A percentile compares a stretch with the other conserved stretches of the same genome.
These are phyloP conservation scores for Xylaria multiplex DNA, from an alignment of 2,329 filamentous ascomycete species.

Conservation along the genomic window DNA sequence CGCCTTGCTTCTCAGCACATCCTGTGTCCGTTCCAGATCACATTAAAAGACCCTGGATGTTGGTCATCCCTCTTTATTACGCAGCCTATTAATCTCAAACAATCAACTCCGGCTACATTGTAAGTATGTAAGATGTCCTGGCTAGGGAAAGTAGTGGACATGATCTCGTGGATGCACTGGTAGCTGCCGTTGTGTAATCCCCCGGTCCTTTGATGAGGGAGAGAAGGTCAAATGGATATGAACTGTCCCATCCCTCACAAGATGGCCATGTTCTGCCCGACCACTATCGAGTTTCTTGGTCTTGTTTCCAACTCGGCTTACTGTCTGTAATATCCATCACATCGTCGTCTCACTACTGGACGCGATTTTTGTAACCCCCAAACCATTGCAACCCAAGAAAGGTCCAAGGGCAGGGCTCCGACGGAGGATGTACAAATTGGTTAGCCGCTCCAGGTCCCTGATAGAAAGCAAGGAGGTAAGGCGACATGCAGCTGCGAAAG, in stretches of 20 bases:
- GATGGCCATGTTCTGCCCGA: neutral
- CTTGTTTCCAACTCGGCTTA: slow-evolving; percentile 14
- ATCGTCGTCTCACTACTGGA: slow-evolving; percentile 32
- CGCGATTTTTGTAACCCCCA: slow-evolving; percentile 12
- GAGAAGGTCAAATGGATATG: slow-evolving; percentile 23
- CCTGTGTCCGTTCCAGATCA: slow-evolving; percentile 36
- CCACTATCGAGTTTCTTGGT: slow-evolving; percentile 7
- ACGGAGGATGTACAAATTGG: slow-evolving; percentile 42
- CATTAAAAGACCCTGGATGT: slow-evolving; percentile 50
- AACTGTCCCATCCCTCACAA: slow-evolving; percentile 11
- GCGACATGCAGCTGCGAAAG: slow-evolving; percentile 43
- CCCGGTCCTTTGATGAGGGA: slow-evolving; percentile 10
- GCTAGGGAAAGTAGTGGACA: slow-evolving; percentile 3
- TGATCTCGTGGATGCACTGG: neutral
- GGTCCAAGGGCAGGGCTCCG: slow-evolving; percentile 25
- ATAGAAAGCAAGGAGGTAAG: slow-evolving; percentile 36
- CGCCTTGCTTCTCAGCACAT: slow-evolving; percentile 42
- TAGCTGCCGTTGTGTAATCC: slow-evolving; percentile 5
- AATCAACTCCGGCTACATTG: slow-evolving; percentile 32
- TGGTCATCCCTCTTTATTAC: slow-evolving; percentile 58
- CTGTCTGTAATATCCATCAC: slow-evolving; percentile 16
- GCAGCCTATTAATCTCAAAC: slow-evolving; percentile 62
- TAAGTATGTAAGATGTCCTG: slow-evolving; percentile 11
- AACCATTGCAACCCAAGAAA: slow-evolving; percentile 33
- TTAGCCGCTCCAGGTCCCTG: slow-evolving; percentile 42